Base-by-base conservation (phyloP, 2,329 filamentous ascomycete species). In the Botryotinia calthae region DNA sequence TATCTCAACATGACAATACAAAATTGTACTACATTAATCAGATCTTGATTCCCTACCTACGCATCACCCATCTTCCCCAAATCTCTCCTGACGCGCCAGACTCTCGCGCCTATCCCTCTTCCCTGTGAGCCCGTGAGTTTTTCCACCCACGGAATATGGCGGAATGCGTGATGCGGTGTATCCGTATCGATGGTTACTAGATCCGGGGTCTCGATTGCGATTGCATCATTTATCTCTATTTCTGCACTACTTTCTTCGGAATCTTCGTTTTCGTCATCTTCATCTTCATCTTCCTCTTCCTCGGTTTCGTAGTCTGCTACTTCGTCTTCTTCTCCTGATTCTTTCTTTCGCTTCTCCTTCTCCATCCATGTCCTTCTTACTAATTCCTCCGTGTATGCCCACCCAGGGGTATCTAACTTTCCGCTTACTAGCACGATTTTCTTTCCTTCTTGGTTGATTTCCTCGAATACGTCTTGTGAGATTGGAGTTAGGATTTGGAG, bases 401-500 rank as follows among this genome's bases (percentile, higher is more conserved):
- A 93, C 4, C 85, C 88, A 0, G 91, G 90, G 2, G 87, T 82
- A 77, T 93, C 91, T 72, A 92, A 88, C 76, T 87, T 90, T 3
- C 91, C 91, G 71, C 90, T 87, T 0, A 93, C 86, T 5, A 94
- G 83, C 4, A 93, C 86, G 25, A 93, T 82, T 25, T 85, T 82
- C 46, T 84, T 82, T 0, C 85, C 86, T 42, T 81, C 80, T 12
- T 81, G 78, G 59, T 79, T 82, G 28, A 85, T 79, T 16, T 82
- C 79, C 54, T 82, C 80, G 25, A 89, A 83, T 4, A 80, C 77
- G 5, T 81, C 77, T 0, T 80, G 69, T 0, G 83, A 72, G 10
- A 90, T 83, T 0, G 92, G 91, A 0, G 90, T 91, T 2, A 94
- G 79, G 1, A 95, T 78, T 73, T 94, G 90, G 5, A 95, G 81